These are phyloP conservation scores for Pythium rishiriense DNA, from an alignment of 352 stramenopile species.

Conservation along the genomic window DNA sequence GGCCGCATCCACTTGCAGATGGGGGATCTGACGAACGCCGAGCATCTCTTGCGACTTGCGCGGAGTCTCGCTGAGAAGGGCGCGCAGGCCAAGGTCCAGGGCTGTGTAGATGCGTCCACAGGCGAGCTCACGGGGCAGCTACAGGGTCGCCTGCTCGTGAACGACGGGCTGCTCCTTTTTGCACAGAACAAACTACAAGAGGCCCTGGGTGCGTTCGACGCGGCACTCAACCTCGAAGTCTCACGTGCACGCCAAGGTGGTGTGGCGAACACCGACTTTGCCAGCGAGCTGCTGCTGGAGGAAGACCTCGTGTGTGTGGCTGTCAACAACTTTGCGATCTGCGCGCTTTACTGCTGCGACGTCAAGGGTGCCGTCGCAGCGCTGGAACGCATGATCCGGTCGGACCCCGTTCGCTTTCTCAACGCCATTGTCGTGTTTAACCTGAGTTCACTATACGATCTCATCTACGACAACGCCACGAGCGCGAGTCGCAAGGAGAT, in stretches of 20 bases:
- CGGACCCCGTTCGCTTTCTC: constrained; percentile 67
- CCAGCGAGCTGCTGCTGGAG: constrained; percentile 53
- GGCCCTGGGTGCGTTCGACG: constrained; percentile 70
- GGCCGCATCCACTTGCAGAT: constrained; percentile 77
- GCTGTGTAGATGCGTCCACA: constrained; percentile 1
- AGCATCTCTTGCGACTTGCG: constrained; percentile 60
- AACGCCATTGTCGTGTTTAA: constrained; percentile 79
- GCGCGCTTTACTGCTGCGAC: constrained; percentile 79
- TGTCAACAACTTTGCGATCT: constrained; percentile 85
- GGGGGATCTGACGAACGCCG: constrained; percentile 55
- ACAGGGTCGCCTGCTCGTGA: constrained; percentile 57
- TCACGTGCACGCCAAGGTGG: neutral
- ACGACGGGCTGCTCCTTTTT: constrained; percentile 75
- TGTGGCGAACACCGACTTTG: constrained; percentile 7
- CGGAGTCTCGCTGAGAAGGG: constrained; percentile 29
- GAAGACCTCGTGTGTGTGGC: constrained; percentile 68
- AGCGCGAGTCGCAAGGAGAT: constrained; percentile 82
- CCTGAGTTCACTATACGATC: constrained; percentile 79
- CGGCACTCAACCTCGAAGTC: constrained; percentile 51
- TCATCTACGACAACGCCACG: constrained; percentile 73
- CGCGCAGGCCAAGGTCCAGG: neutral
- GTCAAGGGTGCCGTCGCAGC: constrained; percentile 67
- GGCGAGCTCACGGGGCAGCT: constrained; percentile 28
- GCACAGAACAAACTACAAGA: constrained; percentile 82
- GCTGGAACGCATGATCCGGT: constrained; percentile 71